phyloP scores from a whole-genome alignment of 2,329 filamentous ascomycete genomes.

The Epichloe coenophiala region DNA sequence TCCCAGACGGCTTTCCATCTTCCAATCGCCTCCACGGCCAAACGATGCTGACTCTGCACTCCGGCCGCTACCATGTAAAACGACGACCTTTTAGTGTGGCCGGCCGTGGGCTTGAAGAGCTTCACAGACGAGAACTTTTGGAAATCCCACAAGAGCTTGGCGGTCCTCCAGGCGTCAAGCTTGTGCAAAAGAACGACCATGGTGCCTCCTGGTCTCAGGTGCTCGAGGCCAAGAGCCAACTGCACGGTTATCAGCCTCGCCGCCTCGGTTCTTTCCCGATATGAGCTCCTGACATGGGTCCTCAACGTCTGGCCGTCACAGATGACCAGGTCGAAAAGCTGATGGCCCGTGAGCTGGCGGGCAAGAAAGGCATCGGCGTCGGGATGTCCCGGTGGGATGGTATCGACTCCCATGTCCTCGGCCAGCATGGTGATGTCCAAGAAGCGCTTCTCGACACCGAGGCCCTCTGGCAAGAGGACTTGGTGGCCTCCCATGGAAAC shows the following conservation, averaged over 20 bases:
- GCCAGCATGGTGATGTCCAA: slow-evolving; percentile 40
- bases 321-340: slow-evolving; percentile 28
- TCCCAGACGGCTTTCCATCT: slow-evolving; percentile 28
- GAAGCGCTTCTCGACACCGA: slow-evolving; percentile 10
- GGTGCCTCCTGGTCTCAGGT: slow-evolving; percentile 31
- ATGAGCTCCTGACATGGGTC: slow-evolving; percentile 19
- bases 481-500: slow-evolving; percentile 25
- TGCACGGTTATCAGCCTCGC: slow-evolving; percentile 23
- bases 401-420: slow-evolving; percentile 24
- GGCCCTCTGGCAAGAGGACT: slow-evolving; percentile 14
- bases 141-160: slow-evolving; percentile 25
- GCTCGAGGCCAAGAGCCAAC: slow-evolving; percentile 31
- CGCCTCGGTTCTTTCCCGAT: slow-evolving; percentile 22
- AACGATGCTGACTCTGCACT: slow-evolving; percentile 18
- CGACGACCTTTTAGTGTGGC: slow-evolving; percentile 30
- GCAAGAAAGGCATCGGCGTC: slow-evolving; percentile 10
- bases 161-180: slow-evolving; percentile 26
- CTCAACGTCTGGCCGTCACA: slow-evolving; percentile 35
- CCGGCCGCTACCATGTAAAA: slow-evolving; percentile 39
- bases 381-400: slow-evolving; percentile 19
- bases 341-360: slow-evolving; percentile 11
- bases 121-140: slow-evolving; percentile 25
- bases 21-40: slow-evolving; percentile 22
- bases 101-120: slow-evolving; percentile 29
- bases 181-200: slow-evolving; percentile 39